Conservation (phyloP, 2,329 filamentous ascomycete genomes). For the Fusarium mexicanum region DNA sequence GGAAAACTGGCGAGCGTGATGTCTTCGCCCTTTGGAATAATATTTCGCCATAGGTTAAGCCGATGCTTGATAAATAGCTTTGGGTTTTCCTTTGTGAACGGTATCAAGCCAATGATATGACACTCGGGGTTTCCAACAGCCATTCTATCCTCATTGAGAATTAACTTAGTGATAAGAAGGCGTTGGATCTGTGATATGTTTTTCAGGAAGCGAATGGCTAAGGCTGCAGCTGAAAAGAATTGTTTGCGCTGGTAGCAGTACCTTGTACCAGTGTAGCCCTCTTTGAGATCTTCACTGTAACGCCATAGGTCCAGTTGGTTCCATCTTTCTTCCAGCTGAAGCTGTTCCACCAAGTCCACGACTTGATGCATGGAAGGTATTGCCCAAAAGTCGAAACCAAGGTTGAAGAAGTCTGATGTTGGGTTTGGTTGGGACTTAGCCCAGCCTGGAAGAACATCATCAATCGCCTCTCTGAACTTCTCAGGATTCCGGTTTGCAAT, state of each 20-base stretch:
- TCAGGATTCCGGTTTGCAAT: not conserved
- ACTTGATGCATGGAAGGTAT: not conserved
- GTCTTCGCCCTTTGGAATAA: no score
- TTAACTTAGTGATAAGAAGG: not conserved
- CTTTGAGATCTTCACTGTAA: accelerated
- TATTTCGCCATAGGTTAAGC: not conserved
- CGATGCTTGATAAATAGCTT: not conserved
- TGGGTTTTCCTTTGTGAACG: not conserved
- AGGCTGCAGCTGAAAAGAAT: constrained; percentile 2
- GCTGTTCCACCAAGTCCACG: not conserved
- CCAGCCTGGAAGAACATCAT: accelerated
- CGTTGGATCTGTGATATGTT: not conserved
- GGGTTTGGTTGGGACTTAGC: not conserved
- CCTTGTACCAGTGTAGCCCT: not conserved
- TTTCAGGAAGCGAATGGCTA: constrained; percentile 1
- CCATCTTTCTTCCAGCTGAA: accelerated
- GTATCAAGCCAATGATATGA: not conserved
- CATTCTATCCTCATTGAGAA: not conserved
- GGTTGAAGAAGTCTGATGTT: not conserved
- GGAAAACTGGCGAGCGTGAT: no score
- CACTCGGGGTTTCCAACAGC: not conserved
- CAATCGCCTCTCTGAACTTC: not conserved
- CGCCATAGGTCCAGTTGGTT: accelerated
- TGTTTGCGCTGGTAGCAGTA: not conserved
- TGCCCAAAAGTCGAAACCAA: not conserved